Evolutionary conservation across 768 basidiomycete genomes (phyloP), one percentile per base, ranked within the genome.

Genomic region (Lentinula boryana): DNA sequence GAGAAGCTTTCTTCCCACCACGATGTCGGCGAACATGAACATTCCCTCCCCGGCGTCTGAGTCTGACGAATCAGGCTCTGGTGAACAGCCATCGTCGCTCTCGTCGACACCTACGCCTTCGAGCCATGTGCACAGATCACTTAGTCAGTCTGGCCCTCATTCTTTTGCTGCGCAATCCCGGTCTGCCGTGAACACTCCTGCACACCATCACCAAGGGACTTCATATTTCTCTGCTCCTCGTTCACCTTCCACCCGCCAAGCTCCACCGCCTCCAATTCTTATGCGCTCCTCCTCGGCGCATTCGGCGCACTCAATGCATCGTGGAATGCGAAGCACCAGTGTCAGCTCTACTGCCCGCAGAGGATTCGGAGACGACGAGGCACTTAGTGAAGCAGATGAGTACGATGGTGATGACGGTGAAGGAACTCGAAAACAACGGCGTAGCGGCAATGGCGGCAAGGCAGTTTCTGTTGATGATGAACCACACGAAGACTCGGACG

Each of bases 161-260:
- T 18, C 31, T 35, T 33, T 18, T 9, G 27, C 21, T 6, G 27
- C 13, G 15, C 51, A 52, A 33, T 16, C 13, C 32, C 84, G 84
- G 81, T 83, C 84, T 15, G 69, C 79, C 12, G 69, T 72, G 16
- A 84, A 87, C 40, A 82, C 83, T 6, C 86, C 86, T 36, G 76
- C 74, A 15, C 88, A 87, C 66, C 88, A 87, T 68, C 76, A 84
- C 67, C 83, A 84, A 65, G 89, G 86, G 59, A 85, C 87, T 16
- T 88, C 88, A 7, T 88, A 88, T 70, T 85, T 81, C 63, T 73
- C 82, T 21, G 67, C 73, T 40, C 66, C 75, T 12, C 65, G 75
- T 33, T 82, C 84, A 5, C 81, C 85, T 33, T 40, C 53, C 12
- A 12, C n/a, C 72, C 78, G 10, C 68, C 78, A 48, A 23, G 46